Base-by-base conservation (phyloP, 176 grass and related monocot species). In the Elymus sibiricus region DNA sequence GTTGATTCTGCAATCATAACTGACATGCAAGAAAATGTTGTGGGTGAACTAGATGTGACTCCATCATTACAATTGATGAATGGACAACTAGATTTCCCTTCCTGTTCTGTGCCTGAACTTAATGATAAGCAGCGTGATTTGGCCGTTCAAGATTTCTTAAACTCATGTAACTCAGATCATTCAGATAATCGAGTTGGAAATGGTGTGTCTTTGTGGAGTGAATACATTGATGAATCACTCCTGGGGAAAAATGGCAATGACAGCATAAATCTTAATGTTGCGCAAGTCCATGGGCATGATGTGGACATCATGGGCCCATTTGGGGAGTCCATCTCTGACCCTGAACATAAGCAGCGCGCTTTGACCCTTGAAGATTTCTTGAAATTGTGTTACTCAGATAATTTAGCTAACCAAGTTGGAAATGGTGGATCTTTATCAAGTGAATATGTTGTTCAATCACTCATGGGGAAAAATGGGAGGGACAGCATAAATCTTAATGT, bases 321-420 rank as follows among this genome's bases (percentile, higher is more conserved):
- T 72, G 34, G 28, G n/a, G 64, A 70, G 64, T 63, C 17, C 53
- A 21, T 62, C 42, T 14, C 73, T 53, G 49, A 53, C 49, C 74
- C 38, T 79, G 82, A 74, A 62, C 25, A 12, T 22, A 53, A 51
- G 71, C 26, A 62, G 4, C n/a, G 25, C 39, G 28, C 22, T 63
- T 40, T 71, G 64, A 31, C 58, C 11, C 14, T 86, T 37, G 63
- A 77, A 77, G 78, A 15, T 11, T 9, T 35, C 39, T 62, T 67
- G 51, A 70, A 82, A 86, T 25, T 55, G 5, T 71, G 24, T 82
- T 47, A 53, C 12, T 64, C 63, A 56, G 71, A 34, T 34, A 26
- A 77, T 85, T 77, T 40, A 79, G 82, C 35, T 66, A 85, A 71
- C 53, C 39, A 58, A 82, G 71, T 47, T 83, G 73, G 44, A 53